Evolutionary conservation across 345 rosid species (phyloP).

Genomic region (Aquilaria sinensis): DNA sequence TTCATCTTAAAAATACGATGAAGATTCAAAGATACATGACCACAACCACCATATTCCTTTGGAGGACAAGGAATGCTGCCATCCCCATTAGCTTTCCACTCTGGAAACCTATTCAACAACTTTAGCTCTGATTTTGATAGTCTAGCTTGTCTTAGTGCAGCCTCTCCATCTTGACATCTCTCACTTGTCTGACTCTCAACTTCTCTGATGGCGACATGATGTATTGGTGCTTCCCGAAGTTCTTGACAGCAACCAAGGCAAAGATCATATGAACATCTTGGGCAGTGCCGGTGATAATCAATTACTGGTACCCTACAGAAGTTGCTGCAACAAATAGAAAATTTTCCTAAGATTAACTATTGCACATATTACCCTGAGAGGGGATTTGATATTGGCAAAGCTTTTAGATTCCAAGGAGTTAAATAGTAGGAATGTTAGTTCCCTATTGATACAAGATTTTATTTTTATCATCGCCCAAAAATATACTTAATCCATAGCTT

Average conservation of each 20-base stretch:
- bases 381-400: too few species aligned
- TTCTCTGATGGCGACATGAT: conserved; percentile 20
- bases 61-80: conserved; percentile 95
- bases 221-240: conserved; percentile 56
- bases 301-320: conserved; percentile 87
- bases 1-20: conserved; percentile 94
- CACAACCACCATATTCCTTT: conserved; percentile 79
- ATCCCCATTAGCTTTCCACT: conserved; percentile 80
- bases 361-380: too few species aligned
- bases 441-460: too few species aligned
- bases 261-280: conserved; percentile 74
- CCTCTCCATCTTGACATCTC: conserved; percentile 27
- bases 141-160: conserved; percentile 16
- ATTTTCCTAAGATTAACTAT: not conserved
- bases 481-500: too few species aligned
- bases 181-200: conserved; percentile 23
- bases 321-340: conserved; percentile 52
- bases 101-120: conserved; percentile 54
- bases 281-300: conserved; percentile 93
- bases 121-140: conserved; percentile 32
- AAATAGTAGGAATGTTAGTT: too few species aligned
- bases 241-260: conserved; percentile 95
- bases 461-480: too few species aligned
- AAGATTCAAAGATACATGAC: conserved; percentile 53
- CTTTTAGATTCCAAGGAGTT: too few species aligned